Evolutionary conservation across 352 stramenopile genomes (phyloP), one percentile per base, ranked within the genome.

Genomic region (Phytophthora melonis): DNA sequence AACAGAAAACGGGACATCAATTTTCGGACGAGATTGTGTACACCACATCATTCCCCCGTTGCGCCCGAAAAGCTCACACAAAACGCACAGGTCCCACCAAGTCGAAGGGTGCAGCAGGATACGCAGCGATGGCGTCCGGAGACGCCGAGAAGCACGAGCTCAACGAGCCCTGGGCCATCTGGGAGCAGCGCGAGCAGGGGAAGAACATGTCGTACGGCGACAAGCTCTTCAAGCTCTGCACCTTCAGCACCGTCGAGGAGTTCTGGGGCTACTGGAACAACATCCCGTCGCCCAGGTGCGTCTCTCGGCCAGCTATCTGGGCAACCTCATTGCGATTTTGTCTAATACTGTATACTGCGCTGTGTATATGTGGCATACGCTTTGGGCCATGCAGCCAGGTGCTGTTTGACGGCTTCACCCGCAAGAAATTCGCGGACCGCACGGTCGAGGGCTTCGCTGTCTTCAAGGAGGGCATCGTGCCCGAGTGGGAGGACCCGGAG

Each of bases 371-470:
- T 67, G 52, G 3, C 62, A 27, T 53, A 9, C 59, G 23, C 0
- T 0, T 52, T 7, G 18, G 23, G 30, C 4, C 25, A 7, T 65
- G 23, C 61, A 94, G 87, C 57, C 83, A 94, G 60, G 87, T 93
- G 66, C 77, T 96, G 23, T 93, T 93, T 63, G 89, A 96, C 62
- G 89, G 89, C 39, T 93, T 93, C 63, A 90, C 81, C 47, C 85
- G 87, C 54, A 98, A 98, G 82, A 95, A 97, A 75, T 92, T 99
- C 50, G 81, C 86, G n/a, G 87, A 96, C 64, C 94, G 95, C 57
- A 92, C 91, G 34, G 89, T 99, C 62, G 95, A 98, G 78, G 97
- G 97, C 63, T 98, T 98, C 66, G 94, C 89, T 19, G 82, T 98
- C 34, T 98, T 98, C 80, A 97, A 96, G 66, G 89, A 96, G 18